These are phyloP conservation scores for Rhynchosporium graminicola DNA, from an alignment of 2,329 filamentous ascomycete genomes.

Conservation along the genomic window DNA sequence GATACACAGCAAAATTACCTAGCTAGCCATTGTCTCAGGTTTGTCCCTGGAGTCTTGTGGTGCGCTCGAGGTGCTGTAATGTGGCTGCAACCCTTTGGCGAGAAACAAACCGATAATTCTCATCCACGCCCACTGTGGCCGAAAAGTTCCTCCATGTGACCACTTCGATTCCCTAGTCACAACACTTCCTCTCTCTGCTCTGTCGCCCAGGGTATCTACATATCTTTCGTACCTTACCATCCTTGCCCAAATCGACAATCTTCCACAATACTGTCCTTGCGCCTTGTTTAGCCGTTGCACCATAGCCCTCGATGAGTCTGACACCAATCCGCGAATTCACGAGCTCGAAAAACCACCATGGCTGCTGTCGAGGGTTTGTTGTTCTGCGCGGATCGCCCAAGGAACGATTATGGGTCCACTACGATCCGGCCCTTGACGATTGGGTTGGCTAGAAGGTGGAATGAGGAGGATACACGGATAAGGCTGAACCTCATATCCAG, in stretches of 20 bases:
- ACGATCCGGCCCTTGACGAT: slow-evolving; percentile 46
- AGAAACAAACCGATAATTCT: slow-evolving; percentile 31
- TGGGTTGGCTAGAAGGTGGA: slow-evolving; percentile 41
- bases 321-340: slow-evolving; percentile 36
- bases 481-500: slow-evolving; percentile 41
- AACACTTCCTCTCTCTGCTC: neutral
- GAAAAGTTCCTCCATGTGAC: slow-evolving; percentile 32
- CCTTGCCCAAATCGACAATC: slow-evolving; percentile 12
- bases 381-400: slow-evolving; percentile 44
- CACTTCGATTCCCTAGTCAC: slow-evolving; percentile 16
- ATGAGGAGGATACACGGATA: slow-evolving; percentile 44
- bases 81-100: slow-evolving; percentile 24
- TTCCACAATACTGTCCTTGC: slow-evolving; percentile 11
- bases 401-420: slow-evolving; percentile 45
- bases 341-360: slow-evolving; percentile 45
- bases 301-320: slow-evolving; percentile 42
- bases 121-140: slow-evolving; percentile 19
- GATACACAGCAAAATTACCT: slow-evolving; percentile 27
- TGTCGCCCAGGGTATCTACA: slow-evolving; percentile 18
- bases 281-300: slow-evolving; percentile 19
- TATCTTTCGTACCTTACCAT: slow-evolving; percentile 14
- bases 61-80: neutral
- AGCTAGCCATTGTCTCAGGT: slow-evolving; percentile 28
- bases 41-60: neutral
- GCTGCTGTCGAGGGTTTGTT: slow-evolving; percentile 47